Percentiles rank a stretch among this genome's conserved stretches.
Evolutionary conservation across 1,139 yeast species (phyloP).

Genomic region (Torulaspora globosa): DNA sequence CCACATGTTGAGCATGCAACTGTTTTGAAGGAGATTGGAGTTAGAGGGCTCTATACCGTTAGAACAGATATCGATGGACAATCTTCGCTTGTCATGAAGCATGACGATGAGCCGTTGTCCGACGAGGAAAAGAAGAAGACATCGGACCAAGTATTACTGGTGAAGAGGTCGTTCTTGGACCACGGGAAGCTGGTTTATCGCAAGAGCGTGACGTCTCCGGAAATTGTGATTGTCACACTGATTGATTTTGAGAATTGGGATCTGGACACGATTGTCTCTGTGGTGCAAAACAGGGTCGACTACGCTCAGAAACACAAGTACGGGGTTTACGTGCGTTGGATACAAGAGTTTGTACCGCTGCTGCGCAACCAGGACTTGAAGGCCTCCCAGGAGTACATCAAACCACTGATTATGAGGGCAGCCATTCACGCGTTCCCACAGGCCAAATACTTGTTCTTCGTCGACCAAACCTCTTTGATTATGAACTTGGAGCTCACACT

Average conservation of each 20-base stretch:
- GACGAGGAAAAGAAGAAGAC: constrained; percentile 40
- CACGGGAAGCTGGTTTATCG: constrained; percentile 58
- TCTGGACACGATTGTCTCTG: constrained; percentile 52
- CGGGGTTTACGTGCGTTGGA: constrained; percentile 78
- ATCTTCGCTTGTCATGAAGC: constrained; percentile 44
- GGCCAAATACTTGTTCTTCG: constrained; percentile 79
- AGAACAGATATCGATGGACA: constrained; percentile 43
- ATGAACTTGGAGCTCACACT: constrained; percentile 61
- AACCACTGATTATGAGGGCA: constrained; percentile 49
- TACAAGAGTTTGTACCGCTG: constrained; percentile 69
- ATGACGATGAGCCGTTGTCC: constrained; percentile 45
- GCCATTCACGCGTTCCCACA: constrained; percentile 86
- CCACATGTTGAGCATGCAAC: constrained; percentile 68
- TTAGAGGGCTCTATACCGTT: constrained; percentile 47
- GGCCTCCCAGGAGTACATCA: constrained; percentile 27
- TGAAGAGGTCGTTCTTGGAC: constrained; percentile 56
- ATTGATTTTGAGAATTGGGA: constrained; percentile 71
- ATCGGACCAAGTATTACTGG: constrained; percentile 41
- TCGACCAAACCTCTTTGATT: constrained; percentile 70
- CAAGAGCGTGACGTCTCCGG: constrained; percentile 50
- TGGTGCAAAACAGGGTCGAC: constrained; percentile 76
- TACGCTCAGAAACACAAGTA: constrained; percentile 72
- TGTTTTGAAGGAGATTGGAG: constrained; percentile 51
- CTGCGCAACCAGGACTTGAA: constrained; percentile 41
- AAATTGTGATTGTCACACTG: constrained; percentile 73